Evolutionary conservation across 805 yeast species (phyloP).

Genomic region (Pichia membranifaciens): DNA sequence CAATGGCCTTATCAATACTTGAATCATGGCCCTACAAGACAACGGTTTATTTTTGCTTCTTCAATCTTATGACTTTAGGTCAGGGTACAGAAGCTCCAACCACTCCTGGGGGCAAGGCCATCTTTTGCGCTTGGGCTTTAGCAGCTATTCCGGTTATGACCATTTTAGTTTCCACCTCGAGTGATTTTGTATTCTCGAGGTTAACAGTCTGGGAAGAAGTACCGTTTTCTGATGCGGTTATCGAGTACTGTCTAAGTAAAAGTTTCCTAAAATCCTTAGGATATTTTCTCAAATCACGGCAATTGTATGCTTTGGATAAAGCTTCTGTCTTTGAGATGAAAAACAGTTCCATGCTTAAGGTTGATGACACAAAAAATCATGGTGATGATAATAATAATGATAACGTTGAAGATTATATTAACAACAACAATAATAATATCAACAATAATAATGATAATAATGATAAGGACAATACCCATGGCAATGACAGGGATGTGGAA

Average conservation of each 20-base stretch:
- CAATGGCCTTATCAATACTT: constrained; percentile 48
- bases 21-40: constrained; percentile 73
- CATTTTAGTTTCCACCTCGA: constrained; percentile 62
- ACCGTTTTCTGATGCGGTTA: constrained; percentile 14
- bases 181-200: constrained; percentile 48
- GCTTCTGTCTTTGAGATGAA: background rate
- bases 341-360: constrained; percentile 1
- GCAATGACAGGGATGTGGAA: background rate
- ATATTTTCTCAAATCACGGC: constrained; percentile 3
- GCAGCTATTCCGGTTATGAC: constrained; percentile 87
- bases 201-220: constrained; percentile 19
- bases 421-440: too few species aligned
- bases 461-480: too few species aligned
- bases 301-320: background rate
- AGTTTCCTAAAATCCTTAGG: constrained; percentile 9
- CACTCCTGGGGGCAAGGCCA: constrained; percentile 59
- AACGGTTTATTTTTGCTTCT: constrained; percentile 68
- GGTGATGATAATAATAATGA: too few species aligned
- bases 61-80: constrained; percentile 76
- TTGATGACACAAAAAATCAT: too few species aligned
- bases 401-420: too few species aligned
- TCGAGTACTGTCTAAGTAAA: constrained; percentile 11
- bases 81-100: constrained; percentile 72
- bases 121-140: constrained; percentile 76
- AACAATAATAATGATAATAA: background rate